Evolutionary conservation across 345 rosid genomes (phyloP).

Genomic region (Populus ilicifolia): DNA sequence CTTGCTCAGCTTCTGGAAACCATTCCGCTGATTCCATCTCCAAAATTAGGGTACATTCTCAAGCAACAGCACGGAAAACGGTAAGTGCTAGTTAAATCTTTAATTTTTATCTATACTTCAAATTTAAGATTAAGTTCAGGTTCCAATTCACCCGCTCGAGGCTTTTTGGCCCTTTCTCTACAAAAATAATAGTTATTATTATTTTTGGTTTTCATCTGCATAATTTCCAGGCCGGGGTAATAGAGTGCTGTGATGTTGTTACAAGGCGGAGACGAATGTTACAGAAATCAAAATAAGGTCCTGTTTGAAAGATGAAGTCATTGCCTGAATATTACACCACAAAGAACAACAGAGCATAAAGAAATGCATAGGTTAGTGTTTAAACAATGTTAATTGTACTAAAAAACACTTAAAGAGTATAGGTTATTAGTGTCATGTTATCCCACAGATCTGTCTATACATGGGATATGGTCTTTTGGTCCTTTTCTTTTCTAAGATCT

Average conservation of each 20-base stretch:
- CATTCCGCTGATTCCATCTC: constrained; percentile 45
- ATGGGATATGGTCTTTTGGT: background rate
- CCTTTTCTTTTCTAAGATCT: background rate
- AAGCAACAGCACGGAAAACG: constrained; percentile 29
- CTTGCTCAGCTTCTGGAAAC: constrained; percentile 41
- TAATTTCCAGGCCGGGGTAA: constrained; percentile 42
- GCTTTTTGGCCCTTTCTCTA: too few species aligned
- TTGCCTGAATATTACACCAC: constrained; percentile 23
- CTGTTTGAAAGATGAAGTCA: constrained; percentile 44
- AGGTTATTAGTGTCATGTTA: background rate
- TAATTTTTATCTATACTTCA: too few species aligned
- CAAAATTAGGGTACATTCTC: constrained; percentile 45
- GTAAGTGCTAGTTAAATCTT: constrained; percentile 16
- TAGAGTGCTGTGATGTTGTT: constrained; percentile 59
- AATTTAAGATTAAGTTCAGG: too few species aligned
- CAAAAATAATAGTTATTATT: background rate
- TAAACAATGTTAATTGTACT: too few species aligned
- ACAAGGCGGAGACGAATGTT: constrained; percentile 11
- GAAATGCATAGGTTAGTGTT: too few species aligned
- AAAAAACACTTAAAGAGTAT: too few species aligned
- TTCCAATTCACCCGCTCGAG: too few species aligned
- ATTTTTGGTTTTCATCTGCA: background rate
- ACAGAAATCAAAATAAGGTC: constrained; percentile 47
- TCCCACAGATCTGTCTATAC: background rate
- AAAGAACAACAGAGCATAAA: too few species aligned